These are phyloP conservation scores for Pleurotus salmoneostramineus DNA, from an alignment of 768 basidiomycete genomes.

Conservation along the genomic window DNA sequence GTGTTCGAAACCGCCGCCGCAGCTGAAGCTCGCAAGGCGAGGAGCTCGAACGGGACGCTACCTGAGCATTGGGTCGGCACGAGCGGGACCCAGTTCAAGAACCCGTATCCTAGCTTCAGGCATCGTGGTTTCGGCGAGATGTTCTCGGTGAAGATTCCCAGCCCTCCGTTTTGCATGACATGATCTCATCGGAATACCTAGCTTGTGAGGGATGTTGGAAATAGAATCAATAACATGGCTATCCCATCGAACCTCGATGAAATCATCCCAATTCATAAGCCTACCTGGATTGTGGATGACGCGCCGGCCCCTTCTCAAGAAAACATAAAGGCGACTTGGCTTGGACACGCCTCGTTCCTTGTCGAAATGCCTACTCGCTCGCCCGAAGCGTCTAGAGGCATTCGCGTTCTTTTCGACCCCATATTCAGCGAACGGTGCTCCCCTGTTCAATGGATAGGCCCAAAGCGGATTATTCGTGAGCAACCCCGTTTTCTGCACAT, in stretches of 20 bases:
- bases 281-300: constrained; percentile 31
- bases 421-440: constrained; percentile 52
- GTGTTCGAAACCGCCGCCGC: not conserved
- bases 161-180: not conserved
- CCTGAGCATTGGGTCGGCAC: constrained; percentile 25
- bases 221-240: not conserved
- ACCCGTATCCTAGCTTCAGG: constrained; percentile 25
- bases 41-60: not conserved
- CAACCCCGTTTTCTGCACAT: not conserved
- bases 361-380: constrained; percentile 40
- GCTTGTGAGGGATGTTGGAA: not conserved
- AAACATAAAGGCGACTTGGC: constrained; percentile 49
- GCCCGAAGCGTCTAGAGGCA: constrained; percentile 26
- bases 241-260: constrained; percentile 13
- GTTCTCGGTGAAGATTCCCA: constrained; percentile 10
- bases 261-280: constrained; percentile 28
- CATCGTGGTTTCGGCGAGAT: constrained; percentile 9
- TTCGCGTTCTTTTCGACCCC: constrained; percentile 49
- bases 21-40: not conserved
- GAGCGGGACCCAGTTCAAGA: constrained; percentile 19
- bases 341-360: constrained; percentile 53
- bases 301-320: constrained; percentile 11
- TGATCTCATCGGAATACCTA: not conserved
- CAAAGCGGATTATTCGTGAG: constrained; percentile 45
- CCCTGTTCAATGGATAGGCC: constrained; percentile 39